phyloP scores from a whole-genome alignment of 257 asterid genomes.

The Ophiorrhiza pumila region DNA sequence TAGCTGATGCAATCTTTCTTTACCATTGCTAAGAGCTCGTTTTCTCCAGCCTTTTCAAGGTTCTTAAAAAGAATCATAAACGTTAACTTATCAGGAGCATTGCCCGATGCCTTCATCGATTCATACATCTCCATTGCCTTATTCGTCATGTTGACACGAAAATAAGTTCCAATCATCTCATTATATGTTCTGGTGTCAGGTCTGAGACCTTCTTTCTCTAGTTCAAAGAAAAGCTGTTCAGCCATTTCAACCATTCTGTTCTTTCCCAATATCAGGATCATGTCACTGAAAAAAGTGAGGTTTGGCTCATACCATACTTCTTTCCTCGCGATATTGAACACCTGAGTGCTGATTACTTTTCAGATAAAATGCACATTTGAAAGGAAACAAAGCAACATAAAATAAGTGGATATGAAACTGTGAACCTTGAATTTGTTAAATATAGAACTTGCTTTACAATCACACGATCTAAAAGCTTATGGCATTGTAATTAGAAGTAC shows the following conservation, averaged over 20 bases:
- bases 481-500: background rate
- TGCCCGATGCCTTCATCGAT: conserved; percentile 64
- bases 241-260: conserved; percentile 51
- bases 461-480: background rate
- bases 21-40: conserved; percentile 33
- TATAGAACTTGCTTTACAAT: background rate
- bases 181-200: conserved; percentile 62
- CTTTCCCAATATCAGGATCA: conserved; percentile 58
- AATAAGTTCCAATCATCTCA: conserved; percentile 73
- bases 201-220: conserved; percentile 51
- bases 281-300: conserved; percentile 47
- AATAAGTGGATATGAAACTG: background rate
- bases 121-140: conserved; percentile 61
- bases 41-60: conserved; percentile 60
- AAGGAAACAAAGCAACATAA: background rate
- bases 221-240: conserved; percentile 41
- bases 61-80: conserved; percentile 53
- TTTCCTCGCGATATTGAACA: conserved; percentile 53
- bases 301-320: conserved; percentile 64
- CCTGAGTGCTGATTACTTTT: conserved; percentile 44
- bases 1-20: conserved; percentile 57
- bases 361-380: conserved; percentile 23
- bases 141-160: conserved; percentile 45
- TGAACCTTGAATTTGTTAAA: background rate
- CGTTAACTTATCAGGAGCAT: conserved; percentile 59